Base-by-base conservation (phyloP, 768 basidiomycete species). In the Chiua virens region DNA sequence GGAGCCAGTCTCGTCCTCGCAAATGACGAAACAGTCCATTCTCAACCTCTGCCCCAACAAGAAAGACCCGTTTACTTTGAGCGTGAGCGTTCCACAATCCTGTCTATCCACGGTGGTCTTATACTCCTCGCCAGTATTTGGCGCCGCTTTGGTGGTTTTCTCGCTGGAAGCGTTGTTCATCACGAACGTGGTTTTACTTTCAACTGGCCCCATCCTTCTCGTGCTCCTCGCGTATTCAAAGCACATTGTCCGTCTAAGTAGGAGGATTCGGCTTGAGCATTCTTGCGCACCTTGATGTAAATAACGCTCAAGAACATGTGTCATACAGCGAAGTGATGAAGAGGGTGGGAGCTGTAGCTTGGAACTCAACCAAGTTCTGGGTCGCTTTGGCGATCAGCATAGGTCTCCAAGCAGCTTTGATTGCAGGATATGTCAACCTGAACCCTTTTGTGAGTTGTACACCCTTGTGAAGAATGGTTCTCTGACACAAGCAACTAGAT, bases 51-150 rank as follows among this genome's bases (percentile, higher is more conserved):
- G 30, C 37, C 52, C 15, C 49, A 45, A 21, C 55, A 56, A 41
- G 63, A 62, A 28, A 58, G 38, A 42, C 70, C 77, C 7, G 84
- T 89, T 5, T 90, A 88, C 67, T 89, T 91, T 59, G 90, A 92
- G 60, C 40, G 90, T 91, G 58, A 67, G 86, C 61, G 10, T 47
- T 28, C 13, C 42, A 20, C 49, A 17, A 15, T 25, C 32, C 8
- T 40, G 25, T 35, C 28, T 8, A 8, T 28, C 21, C 5, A 17
- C 38, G n/a, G 10, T 17, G n/a, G 8, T 25, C 42, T 59, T 3
- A 61, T 32, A 11, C 18, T 5, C 21, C 18, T 27, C 14, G 18
- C 15, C 54, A 89, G 89, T 91, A 17, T 84, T 89, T 56, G 81
- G 79, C 46, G 55, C 67, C 1, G 53, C 73, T 11, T 63, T 90